phyloP scores from a whole-genome alignment of 306 rosid species.

The Pyrus pyrifolia region DNA sequence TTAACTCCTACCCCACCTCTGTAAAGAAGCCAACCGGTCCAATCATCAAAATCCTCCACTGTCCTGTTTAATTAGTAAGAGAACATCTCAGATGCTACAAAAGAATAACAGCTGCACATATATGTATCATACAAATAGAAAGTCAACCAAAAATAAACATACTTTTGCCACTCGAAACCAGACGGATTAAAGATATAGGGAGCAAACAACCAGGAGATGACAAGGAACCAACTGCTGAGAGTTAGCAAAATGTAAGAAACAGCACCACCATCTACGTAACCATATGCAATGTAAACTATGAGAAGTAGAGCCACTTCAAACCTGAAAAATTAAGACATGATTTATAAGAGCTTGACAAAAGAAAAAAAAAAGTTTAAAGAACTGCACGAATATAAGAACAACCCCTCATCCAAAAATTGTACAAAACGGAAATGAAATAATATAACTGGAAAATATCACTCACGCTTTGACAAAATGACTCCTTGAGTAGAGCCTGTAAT shows the following conservation, averaged over 20 bases:
- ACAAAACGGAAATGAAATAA: not conserved
- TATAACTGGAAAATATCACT: slow-evolving; percentile 27
- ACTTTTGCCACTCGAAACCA: slow-evolving; percentile 99
- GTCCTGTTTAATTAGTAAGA: slow-evolving; percentile 55
- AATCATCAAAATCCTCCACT: slow-evolving; percentile 98
- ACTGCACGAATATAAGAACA: not conserved
- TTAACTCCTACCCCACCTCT: slow-evolving; percentile 95
- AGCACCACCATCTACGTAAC: slow-evolving; percentile 73
- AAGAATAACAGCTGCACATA: not conserved
- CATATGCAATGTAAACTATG: slow-evolving; percentile 76
- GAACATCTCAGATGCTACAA: slow-evolving; percentile 1
- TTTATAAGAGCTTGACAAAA: not conserved
- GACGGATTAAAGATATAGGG: slow-evolving; percentile 98
- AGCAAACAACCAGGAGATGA: slow-evolving; percentile 96
- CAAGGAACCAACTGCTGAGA: slow-evolving; percentile 98
- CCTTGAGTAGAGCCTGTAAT: slow-evolving; percentile 87
- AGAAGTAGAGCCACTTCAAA: slow-evolving; percentile 88
- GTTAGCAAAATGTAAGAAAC: slow-evolving; percentile 72
- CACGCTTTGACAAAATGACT: slow-evolving; percentile 98
- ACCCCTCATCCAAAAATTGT: not conserved
- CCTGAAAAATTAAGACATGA: slow-evolving; percentile 36
- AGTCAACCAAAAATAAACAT: slow-evolving; percentile 24
- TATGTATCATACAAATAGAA: not conserved
- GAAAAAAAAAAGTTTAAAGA: not conserved
- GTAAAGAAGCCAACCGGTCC: slow-evolving; percentile 97